Base-by-base conservation (phyloP, 2,329 filamentous ascomycete species). In the Cucurbitaria berberidis region DNA sequence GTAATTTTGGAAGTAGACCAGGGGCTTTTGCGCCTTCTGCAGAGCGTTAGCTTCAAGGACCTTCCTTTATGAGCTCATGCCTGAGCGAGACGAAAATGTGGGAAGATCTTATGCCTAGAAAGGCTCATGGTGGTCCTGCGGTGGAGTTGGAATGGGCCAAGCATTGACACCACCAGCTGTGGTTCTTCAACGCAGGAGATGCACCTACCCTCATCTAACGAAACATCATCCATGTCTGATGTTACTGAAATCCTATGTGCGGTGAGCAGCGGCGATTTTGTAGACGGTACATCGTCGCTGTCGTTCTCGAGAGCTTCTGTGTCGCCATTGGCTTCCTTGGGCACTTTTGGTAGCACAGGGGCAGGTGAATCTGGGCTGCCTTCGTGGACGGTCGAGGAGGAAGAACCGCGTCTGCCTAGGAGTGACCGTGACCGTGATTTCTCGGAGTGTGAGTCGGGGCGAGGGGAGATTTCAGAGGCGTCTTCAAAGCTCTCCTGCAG, bases 401-500 rank as follows among this genome's bases (percentile, higher is more conserved):
- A 68, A 2, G 74, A 76, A 26, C 63, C 63, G 26, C 71, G 67
- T 38, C 69, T 66, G 53, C 64, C 68, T 27, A 73, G 60, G 36
- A 91, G 76, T 22, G 88, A 91, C 55, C 88, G 84, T 46, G 73
- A 68, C 44, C 68, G 66, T 48, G 68, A 61, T 34, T 45, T 60
- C 45, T 70, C 65, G 84, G 63, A 70, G 57, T 63, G 73, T 59
- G 74, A 80, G 68, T 67, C 62, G 44, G 72, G 72, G 48, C 69
- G 70, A 57, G 73, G 67, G 51, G 68, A 74, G 54, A 81, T 84
- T 74, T 90, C 89, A 64, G 85, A 79, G 63, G 85, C 91, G 80
- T 96, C 91, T 77, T 96, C 91, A 69, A 96, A 96, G 15, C 84
- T 84, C 67, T 93, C 88, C 88, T 91, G 71, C 45, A 46, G 46